Evolutionary conservation across 2,329 filamentous ascomycete species (phyloP).

Genomic region (Fusarium tjaetaba): DNA sequence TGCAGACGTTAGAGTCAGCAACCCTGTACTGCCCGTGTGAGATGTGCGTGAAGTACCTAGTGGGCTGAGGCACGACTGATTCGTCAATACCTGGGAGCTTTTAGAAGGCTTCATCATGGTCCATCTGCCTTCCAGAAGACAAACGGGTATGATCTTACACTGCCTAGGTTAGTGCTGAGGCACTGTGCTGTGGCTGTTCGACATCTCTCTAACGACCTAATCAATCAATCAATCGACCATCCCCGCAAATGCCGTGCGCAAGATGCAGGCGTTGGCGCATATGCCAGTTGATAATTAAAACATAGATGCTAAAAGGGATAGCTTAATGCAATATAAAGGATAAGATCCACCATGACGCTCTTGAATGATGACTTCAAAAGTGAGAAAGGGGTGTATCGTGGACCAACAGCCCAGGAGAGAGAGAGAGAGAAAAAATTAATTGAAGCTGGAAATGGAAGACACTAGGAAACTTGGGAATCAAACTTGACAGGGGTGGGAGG

Average conservation of each 20-base stretch:
- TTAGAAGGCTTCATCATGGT: constrained; percentile 10
- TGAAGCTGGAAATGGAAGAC: constrained; percentile 13
- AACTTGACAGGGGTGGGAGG: constrained; percentile 2
- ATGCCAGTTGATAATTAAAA: constrained; percentile 28
- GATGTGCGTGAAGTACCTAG: constrained; percentile 10
- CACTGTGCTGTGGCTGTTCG: not conserved
- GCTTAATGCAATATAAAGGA: not conserved
- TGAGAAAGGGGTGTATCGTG: constrained; percentile 24
- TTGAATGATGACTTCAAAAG: constrained; percentile 2
- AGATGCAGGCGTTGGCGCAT: constrained; percentile 21
- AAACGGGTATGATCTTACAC: constrained; percentile 10
- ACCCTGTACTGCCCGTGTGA: constrained; percentile 36
- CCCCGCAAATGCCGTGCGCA: constrained; percentile 12
- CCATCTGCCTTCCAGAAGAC: constrained; percentile 26
- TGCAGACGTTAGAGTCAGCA: constrained; percentile 18
- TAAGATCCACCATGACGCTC: constrained; percentile 33
- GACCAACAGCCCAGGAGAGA: not conserved
- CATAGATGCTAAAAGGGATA: not conserved
- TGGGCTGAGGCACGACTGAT: constrained; percentile 32
- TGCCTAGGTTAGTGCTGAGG: not conserved
- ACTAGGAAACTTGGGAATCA: constrained; percentile 25
- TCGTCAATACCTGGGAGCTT: constrained; percentile 22
- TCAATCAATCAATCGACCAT: not conserved
- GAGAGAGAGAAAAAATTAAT: not conserved
- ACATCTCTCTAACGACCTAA: not conserved